Evolutionary conservation across 305 asterid species (phyloP).

Genomic region (Fraxinus floribunda): DNA sequence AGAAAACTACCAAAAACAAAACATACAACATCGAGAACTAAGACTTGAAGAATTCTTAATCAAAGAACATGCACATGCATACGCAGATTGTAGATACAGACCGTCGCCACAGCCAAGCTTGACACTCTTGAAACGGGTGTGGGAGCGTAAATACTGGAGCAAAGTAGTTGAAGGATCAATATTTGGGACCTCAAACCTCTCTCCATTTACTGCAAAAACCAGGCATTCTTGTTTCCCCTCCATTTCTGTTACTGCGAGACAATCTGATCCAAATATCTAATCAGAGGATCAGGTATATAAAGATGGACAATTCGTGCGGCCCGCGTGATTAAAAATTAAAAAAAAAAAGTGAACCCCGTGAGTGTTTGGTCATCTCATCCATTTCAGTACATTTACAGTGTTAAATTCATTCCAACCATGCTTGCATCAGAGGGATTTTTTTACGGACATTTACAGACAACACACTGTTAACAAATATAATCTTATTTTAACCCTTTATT

Average conservation of each 20-base stretch:
- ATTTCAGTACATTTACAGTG: no score
- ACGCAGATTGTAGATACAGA: constrained; percentile 6
- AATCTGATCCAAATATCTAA: background rate
- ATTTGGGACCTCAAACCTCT: constrained; percentile 47
- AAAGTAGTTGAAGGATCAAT: constrained; percentile 62
- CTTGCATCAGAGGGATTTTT: no score
- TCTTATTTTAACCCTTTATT: no score
- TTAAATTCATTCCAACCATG: no score
- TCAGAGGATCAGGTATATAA: background rate
- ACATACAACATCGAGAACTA: background rate
- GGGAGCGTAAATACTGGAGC: constrained; percentile 53
- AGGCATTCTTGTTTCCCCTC: constrained; percentile 32
- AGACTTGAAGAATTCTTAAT: background rate
- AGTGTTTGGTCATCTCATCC: no score
- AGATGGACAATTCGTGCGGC: background rate
- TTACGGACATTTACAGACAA: no score
- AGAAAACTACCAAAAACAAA: background rate
- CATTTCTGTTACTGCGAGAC: constrained; percentile 8
- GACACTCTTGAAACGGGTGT: constrained; percentile 61
- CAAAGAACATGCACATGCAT: background rate
- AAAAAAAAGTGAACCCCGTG: no score
- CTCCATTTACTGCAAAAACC: constrained; percentile 63
- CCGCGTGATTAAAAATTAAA: no score
- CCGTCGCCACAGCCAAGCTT: constrained; percentile 84
- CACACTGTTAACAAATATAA: no score